These are phyloP conservation scores for Penicillium sp. DNA, from an alignment of 2,329 filamentous ascomycete genomes.

Conservation along the genomic window DNA sequence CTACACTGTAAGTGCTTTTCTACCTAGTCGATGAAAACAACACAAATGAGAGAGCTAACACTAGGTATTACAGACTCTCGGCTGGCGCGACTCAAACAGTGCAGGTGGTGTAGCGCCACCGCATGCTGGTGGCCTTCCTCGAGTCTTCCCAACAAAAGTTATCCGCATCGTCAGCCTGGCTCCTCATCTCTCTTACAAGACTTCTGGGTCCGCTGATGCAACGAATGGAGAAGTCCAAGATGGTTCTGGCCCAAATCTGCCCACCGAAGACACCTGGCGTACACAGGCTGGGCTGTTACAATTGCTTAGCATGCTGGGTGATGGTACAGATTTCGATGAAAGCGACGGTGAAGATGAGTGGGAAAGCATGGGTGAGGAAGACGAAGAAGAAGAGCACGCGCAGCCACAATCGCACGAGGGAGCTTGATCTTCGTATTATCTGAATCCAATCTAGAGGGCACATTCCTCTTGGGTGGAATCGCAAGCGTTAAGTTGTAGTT, in stretches of 20 bases:
- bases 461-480: not conserved
- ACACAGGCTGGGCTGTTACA: slow-evolving; percentile 26
- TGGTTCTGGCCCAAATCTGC: slow-evolving; percentile 1
- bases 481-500: not conserved
- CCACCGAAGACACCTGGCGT: slow-evolving; percentile 18
- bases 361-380: slow-evolving; percentile 14
- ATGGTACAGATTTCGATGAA: slow-evolving; percentile 14
- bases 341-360: slow-evolving; percentile 13
- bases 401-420: not conserved
- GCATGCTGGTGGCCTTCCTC: slow-evolving; percentile 25
- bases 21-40: not conserved
- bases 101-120: slow-evolving; percentile 17
- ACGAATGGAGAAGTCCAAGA: not conserved
- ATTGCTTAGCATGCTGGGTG: slow-evolving; percentile 28
- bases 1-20: slow-evolving; percentile 34
- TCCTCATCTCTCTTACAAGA: slow-evolving; percentile 25
- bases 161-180: slow-evolving; percentile 43
- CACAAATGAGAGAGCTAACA: slow-evolving; percentile 13
- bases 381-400: not conserved
- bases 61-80: slow-evolving; percentile 28
- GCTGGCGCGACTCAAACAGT: slow-evolving; percentile 28
- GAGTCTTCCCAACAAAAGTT: slow-evolving; percentile 42
- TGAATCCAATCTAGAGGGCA: not conserved
- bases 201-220: not conserved
- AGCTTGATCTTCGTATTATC: not conserved